phyloP scores from a whole-genome alignment of 2,329 filamentous ascomycete species.

The Colletotrichum simmondsii region DNA sequence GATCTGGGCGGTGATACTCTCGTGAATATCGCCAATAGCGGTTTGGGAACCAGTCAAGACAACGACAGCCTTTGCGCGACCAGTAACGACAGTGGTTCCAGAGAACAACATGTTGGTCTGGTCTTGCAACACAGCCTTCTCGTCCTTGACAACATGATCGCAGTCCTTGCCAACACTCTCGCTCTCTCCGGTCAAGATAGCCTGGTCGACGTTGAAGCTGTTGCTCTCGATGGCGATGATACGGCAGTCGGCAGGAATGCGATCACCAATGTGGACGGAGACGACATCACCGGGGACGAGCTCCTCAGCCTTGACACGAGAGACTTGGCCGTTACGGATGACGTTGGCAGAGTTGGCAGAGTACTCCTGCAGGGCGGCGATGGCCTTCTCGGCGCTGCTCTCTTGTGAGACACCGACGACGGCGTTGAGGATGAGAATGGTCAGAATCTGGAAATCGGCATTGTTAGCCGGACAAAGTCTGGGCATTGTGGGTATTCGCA shows the following conservation, averaged over 20 bases:
- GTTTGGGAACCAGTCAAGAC: conserved; percentile 90
- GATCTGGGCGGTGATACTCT: conserved; percentile 98
- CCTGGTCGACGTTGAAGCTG: conserved; percentile 96
- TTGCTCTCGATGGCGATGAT: conserved; percentile 93
- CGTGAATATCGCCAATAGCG: conserved; percentile 98
- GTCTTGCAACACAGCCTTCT: conserved; percentile 93
- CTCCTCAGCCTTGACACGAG: conserved; percentile 93
- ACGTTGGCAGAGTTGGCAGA: conserved; percentile 98
- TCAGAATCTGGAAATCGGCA: conserved; percentile 77
- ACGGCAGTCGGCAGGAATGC: conserved; percentile 94
- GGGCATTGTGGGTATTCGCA: conserved; percentile 26
- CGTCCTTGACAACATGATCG: conserved; percentile 73
- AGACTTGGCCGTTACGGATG: conserved; percentile 82
- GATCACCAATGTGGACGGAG: conserved; percentile 87
- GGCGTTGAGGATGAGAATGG: conserved; percentile 95
- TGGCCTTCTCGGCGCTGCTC: conserved; percentile 98
- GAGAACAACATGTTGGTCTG: conserved; percentile 99
- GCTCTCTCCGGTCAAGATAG: conserved; percentile 96
- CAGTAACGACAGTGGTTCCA: conserved; percentile 95
- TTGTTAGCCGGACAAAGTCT: conserved; percentile 34
- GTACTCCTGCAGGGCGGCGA: conserved; percentile 97
- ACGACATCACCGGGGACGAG: conserved; percentile 95
- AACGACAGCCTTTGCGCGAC: conserved; percentile 90
- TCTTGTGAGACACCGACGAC: conserved; percentile 98
- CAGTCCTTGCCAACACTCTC: conserved; percentile 94